These are phyloP conservation scores for Pistacia atlantica DNA, from an alignment of 345 rosid species.

Conservation along the genomic window DNA sequence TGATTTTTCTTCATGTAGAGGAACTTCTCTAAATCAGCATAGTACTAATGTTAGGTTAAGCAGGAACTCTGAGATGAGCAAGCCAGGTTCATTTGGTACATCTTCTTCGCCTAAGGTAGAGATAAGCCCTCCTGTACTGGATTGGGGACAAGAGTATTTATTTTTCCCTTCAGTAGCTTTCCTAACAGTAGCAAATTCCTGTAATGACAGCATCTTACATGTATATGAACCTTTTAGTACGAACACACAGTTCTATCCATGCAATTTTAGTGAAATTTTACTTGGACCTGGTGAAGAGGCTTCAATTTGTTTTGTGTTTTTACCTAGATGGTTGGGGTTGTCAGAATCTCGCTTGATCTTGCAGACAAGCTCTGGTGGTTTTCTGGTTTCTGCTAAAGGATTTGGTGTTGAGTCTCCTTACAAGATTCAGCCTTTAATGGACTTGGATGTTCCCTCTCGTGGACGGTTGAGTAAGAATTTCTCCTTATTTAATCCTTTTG, in stretches of 20 bases:
- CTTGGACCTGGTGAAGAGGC: slow-evolving; percentile 62
- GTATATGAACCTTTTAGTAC: slow-evolving; percentile 64
- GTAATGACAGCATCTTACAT: slow-evolving; percentile 59
- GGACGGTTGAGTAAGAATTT: slow-evolving; percentile 52
- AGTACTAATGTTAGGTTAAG: slow-evolving; percentile 31
- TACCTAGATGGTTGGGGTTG: slow-evolving; percentile 62
- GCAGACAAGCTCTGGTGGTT: slow-evolving; percentile 76
- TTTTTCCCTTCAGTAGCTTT: slow-evolving; percentile 56
- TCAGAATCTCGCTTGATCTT: slow-evolving; percentile 57
- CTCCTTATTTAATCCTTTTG: slow-evolving; percentile 64
- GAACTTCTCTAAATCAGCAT: slow-evolving; percentile 34
- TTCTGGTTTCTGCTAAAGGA: slow-evolving; percentile 65
- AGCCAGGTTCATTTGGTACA: slow-evolving; percentile 34
- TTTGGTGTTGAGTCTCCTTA: slow-evolving; percentile 57
- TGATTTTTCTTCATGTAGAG: slow-evolving; percentile 49
- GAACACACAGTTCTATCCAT: slow-evolving; percentile 61
- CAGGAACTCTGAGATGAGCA: slow-evolving; percentile 32
- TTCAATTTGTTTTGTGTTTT: slow-evolving; percentile 65
- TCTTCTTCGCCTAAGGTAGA: slow-evolving; percentile 41
- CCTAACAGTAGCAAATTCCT: slow-evolving; percentile 57
- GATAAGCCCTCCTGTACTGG: slow-evolving; percentile 55
- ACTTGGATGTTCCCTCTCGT: slow-evolving; percentile 35
- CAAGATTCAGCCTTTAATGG: slow-evolving; percentile 44
- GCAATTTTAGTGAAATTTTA: slow-evolving; percentile 55
- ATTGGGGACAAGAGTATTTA: slow-evolving; percentile 58